A percentile compares a stretch with the other conserved stretches of the same genome.
These are phyloP conservation scores for Glaciozyma martinii DNA, from an alignment of 768 basidiomycete species.

Conservation along the genomic window DNA sequence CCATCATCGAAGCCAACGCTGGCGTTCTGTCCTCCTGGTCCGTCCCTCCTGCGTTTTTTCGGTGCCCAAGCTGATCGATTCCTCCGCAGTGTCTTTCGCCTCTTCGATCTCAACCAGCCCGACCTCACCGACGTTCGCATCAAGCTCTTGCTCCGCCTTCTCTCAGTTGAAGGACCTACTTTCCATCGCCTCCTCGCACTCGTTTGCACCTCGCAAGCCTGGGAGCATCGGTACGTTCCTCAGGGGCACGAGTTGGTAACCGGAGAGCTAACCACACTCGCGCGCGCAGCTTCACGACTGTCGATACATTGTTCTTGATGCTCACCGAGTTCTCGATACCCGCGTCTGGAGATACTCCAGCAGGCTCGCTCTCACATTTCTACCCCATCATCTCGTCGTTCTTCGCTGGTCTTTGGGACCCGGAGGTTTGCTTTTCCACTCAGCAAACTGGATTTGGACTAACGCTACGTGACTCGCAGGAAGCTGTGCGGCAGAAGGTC, in stretches of 20 bases:
- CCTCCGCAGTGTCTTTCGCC: neutral
- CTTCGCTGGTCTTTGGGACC: neutral
- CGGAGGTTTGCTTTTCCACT: neutral
- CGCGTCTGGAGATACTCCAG: neutral
- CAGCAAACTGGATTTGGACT: neutral
- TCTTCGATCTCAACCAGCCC: neutral
- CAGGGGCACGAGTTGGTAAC: neutral
- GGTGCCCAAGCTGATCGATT: neutral
- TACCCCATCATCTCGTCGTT: neutral
- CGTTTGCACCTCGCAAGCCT: neutral
- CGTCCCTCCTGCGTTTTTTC: neutral
- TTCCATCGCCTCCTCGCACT: neutral
- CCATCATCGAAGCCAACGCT: neutral
- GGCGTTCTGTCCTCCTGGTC: neutral
- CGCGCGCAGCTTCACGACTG: neutral
- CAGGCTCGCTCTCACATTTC: neutral
- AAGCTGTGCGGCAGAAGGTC: neutral
- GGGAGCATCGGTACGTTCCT: neutral
- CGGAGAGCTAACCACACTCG: neutral
- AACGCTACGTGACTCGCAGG: neutral
- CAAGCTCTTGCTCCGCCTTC: neutral
- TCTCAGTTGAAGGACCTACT: neutral
- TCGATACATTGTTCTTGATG: neutral
- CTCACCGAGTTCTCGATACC: conserved; percentile 1
- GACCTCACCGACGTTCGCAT: neutral